Evolutionary conservation across 805 yeast species (phyloP).

Genomic region (Wickerhamomyces bovis): DNA sequence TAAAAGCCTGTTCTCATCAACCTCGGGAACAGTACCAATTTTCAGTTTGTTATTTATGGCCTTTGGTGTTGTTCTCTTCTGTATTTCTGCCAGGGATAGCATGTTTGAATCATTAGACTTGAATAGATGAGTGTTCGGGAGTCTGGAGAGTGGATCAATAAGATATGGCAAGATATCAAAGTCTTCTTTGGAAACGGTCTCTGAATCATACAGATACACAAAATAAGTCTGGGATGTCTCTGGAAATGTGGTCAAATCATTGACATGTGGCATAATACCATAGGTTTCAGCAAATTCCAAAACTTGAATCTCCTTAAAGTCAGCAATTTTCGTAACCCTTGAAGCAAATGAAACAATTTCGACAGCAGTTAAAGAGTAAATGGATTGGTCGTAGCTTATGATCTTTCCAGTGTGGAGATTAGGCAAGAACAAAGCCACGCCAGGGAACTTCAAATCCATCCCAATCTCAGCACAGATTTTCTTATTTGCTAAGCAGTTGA

Average conservation of each 20-base stretch:
- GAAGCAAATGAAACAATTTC: constrained; percentile 38
- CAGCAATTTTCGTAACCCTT: constrained; percentile 41
- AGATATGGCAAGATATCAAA: constrained; percentile 53
- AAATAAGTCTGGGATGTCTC: constrained; percentile 41
- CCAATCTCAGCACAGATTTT: constrained; percentile 50
- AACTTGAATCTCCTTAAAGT: constrained; percentile 27
- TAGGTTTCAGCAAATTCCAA: constrained; percentile 13
- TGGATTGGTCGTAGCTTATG: constrained; percentile 25
- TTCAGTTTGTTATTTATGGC: constrained; percentile 37
- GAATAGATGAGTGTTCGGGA: constrained; percentile 51
- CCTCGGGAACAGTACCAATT: constrained; percentile 27
- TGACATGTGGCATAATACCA: background rate
- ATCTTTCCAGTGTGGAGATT: constrained; percentile 38
- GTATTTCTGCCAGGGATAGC: constrained; percentile 34
- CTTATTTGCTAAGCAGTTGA: constrained; percentile 50
- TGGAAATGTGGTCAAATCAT: constrained; percentile 4
- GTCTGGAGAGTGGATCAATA: constrained; percentile 51
- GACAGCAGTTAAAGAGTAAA: constrained; percentile 21
- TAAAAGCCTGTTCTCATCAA: constrained; percentile 40
- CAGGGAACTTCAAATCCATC: constrained; percentile 33
- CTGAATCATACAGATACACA: constrained; percentile 47
- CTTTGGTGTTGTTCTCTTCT: constrained; percentile 29
- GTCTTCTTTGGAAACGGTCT: constrained; percentile 53
- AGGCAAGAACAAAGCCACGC: constrained; percentile 48
- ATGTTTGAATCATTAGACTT: constrained; percentile 41